Evolutionary conservation across 257 asterid species (phyloP).

Genomic region (Gentiana dahurica): DNA sequence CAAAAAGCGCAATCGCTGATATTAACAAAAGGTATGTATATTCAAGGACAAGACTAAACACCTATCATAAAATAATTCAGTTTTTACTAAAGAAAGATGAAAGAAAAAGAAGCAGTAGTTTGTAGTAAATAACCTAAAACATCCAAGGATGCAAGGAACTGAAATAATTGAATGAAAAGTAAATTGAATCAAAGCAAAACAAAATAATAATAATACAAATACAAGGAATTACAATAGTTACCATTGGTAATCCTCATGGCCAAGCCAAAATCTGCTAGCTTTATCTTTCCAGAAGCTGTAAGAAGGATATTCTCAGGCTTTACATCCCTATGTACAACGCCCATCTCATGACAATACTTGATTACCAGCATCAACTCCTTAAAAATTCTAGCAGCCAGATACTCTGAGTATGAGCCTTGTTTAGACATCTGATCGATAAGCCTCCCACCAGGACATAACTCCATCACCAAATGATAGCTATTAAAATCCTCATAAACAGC

Average conservation of each 20-base stretch:
- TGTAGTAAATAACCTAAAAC: too few relatives aligned
- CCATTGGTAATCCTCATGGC: constrained; percentile 45
- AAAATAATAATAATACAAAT: not conserved
- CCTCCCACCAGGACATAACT: constrained; percentile 41
- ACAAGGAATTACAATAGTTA: constrained; percentile 2
- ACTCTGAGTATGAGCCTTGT: constrained; percentile 27
- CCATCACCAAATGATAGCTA: constrained; percentile 39
- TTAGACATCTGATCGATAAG: constrained; percentile 36
- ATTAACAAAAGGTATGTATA: too few relatives aligned
- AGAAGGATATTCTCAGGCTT: constrained; percentile 45
- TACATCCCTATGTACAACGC: constrained; percentile 41
- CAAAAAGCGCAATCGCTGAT: too few relatives aligned
- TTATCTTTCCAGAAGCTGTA: constrained; percentile 32
- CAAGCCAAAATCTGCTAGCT: constrained; percentile 47
- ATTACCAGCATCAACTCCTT: constrained; percentile 38
- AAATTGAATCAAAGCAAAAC: too few relatives aligned
- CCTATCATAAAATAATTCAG: too few relatives aligned
- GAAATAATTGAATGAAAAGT: too few relatives aligned
- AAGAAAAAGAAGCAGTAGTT: too few relatives aligned
- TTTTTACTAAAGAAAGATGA: too few relatives aligned
- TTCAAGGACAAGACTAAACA: too few relatives aligned
- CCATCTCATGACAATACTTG: constrained; percentile 46
- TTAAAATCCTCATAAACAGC: constrained; percentile 35
- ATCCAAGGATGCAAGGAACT: too few relatives aligned
- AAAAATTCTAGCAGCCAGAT: constrained; percentile 32